These are phyloP conservation scores for Ganoderma boninense DNA, from an alignment of 1,284 basidiomycete species.

Conservation along the genomic window DNA sequence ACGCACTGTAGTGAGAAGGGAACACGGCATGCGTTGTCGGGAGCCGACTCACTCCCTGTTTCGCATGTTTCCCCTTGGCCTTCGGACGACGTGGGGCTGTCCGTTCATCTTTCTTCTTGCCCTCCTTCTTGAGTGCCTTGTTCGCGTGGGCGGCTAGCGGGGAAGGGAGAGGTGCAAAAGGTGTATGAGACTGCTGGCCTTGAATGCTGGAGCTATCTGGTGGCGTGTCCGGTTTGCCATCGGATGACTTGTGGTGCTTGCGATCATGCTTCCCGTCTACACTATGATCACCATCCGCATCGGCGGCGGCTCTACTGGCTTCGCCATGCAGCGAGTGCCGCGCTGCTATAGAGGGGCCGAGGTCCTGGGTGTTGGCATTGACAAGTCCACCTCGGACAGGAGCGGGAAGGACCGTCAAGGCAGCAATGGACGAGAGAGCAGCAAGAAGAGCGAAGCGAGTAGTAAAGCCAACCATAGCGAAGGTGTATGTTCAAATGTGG, in stretches of 20 bases:
- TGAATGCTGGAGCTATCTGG: background rate
- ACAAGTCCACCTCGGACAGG: constrained; percentile 48
- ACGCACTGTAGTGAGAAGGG: background rate
- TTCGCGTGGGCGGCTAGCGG: constrained; percentile 21
- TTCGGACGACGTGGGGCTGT: background rate
- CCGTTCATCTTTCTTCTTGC: background rate
- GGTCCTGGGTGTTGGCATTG: constrained; percentile 35
- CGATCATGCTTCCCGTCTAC: background rate
- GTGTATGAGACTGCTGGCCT: constrained; percentile 24
- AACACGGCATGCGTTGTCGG: too few relatives aligned
- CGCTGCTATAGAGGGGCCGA: constrained; percentile 13
- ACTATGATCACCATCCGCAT: background rate
- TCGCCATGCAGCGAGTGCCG: constrained; percentile 27
- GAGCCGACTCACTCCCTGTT: constrained; percentile 11
- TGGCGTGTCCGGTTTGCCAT: background rate
- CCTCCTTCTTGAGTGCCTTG: constrained; percentile 23
- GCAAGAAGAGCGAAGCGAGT: constrained; percentile 56
- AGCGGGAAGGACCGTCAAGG: constrained; percentile 45
- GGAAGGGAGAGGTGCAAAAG: constrained; percentile 36
- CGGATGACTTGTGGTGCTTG: background rate
- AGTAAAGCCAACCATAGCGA: constrained; percentile 56
- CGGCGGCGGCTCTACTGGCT: background rate
- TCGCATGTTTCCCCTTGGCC: constrained; percentile 19
- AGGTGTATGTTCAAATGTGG: background rate
- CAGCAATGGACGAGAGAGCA: constrained; percentile 51